Conservation (phyloP, 2,329 filamentous ascomycete species). For the Fusarium sp. region DNA sequence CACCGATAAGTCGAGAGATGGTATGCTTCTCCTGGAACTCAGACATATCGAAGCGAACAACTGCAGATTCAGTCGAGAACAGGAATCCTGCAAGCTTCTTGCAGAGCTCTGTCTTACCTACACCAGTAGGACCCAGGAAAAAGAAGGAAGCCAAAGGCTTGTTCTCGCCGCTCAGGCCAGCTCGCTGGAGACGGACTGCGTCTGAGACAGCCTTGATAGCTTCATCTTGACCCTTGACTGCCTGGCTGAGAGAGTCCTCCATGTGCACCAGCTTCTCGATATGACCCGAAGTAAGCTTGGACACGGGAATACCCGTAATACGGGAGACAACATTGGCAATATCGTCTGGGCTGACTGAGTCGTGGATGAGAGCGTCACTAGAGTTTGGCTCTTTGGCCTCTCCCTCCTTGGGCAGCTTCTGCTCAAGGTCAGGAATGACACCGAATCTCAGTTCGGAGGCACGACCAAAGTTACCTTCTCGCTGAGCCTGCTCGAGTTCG, state of each 20-base stretch:
- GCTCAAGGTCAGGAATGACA: constrained; percentile 83
- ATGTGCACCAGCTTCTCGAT: constrained; percentile 95
- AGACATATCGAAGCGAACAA: constrained; percentile 96
- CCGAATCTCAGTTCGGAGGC: constrained; percentile 94
- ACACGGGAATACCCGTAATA: constrained; percentile 91
- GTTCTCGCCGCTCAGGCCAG: constrained; percentile 91
- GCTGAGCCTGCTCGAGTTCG: constrained; percentile 88
- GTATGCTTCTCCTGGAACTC: constrained; percentile 99
- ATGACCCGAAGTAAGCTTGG: constrained; percentile 91
- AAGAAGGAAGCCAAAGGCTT: constrained; percentile 94
- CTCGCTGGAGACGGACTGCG: constrained; percentile 92
- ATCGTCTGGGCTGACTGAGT: constrained; percentile 94
- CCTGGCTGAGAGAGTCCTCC: constrained; percentile 87
- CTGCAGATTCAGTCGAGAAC: constrained; percentile 90
- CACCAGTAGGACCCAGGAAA: constrained; percentile 96
- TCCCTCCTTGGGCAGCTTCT: constrained; percentile 81
- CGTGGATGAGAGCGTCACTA: constrained; percentile 79
- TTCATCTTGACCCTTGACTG: constrained; percentile 93
- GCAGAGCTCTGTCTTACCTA: constrained; percentile 96
- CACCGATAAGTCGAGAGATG: constrained; percentile 90
- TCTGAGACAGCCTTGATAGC: constrained; percentile 91
- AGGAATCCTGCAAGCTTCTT: constrained; percentile 95
- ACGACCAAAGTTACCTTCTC: constrained; percentile 87
- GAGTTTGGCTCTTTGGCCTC: constrained; percentile 54
- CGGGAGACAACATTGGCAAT: constrained; percentile 92